These are phyloP conservation scores for Clarireedia hainanense DNA, from an alignment of 2,329 filamentous ascomycete species.

Conservation along the genomic window DNA sequence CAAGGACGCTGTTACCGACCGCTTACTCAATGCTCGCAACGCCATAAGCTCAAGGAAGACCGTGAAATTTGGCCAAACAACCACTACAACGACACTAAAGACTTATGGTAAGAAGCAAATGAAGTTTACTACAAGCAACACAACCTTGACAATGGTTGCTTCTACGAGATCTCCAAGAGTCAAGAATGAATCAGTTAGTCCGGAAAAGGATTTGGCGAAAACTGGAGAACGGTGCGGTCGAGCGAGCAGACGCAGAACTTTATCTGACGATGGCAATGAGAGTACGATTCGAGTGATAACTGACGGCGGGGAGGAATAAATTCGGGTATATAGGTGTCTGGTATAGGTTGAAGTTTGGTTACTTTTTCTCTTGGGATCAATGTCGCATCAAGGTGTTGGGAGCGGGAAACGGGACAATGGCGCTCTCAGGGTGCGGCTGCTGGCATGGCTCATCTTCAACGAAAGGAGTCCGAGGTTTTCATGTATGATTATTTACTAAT, in stretches of 20 bases:
- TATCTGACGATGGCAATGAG: conserved; percentile 10
- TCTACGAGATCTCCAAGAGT: conserved; percentile 8
- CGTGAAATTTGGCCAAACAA: conserved; percentile 15
- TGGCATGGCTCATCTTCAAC: conserved; percentile 20
- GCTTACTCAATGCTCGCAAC: conserved; percentile 18
- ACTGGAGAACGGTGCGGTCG: conserved; percentile 14
- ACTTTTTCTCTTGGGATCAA: conserved; percentile 1
- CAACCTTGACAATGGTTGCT: conserved; percentile 19
- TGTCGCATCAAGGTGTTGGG: background rate
- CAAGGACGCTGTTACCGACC: conserved; percentile 33
- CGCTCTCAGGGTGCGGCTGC: conserved; percentile 13
- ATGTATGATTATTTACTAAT: conserved; percentile 23
- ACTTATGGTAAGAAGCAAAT: conserved; percentile 21
- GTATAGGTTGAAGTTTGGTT: background rate
- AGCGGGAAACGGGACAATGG: conserved; percentile 9
- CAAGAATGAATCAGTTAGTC: conserved; percentile 5
- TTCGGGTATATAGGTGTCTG: background rate
- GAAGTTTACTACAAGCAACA: conserved; percentile 19
- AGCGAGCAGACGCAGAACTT: conserved; percentile 2
- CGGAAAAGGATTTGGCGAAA: conserved; percentile 13
- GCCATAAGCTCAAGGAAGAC: conserved; percentile 12
- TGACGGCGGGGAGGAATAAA: conserved; percentile 8
- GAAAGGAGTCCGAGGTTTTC: conserved; percentile 11
- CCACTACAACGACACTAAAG: conserved; percentile 20
- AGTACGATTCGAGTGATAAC: conserved; percentile 20